A percentile compares a stretch with the other conserved stretches of the same genome.
These are phyloP conservation scores for Eucalyptus cladocalyx DNA, from an alignment of 345 rosid genomes.

Conservation along the genomic window DNA sequence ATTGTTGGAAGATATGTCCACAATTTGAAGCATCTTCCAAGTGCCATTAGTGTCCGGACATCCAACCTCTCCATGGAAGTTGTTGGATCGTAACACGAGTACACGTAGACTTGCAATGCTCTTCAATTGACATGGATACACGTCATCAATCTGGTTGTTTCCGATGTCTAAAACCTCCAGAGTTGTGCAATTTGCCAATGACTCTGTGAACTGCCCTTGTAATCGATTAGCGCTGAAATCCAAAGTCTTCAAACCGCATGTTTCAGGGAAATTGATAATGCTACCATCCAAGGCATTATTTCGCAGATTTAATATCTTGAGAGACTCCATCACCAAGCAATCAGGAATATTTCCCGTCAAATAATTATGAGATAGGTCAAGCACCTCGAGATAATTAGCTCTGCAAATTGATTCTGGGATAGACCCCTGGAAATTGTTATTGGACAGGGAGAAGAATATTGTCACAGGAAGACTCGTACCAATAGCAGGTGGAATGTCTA, in stretches of 20 bases:
- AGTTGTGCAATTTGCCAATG: conserved; percentile 1
- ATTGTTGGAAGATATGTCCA: conserved; percentile 19
- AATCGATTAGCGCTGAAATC: conserved; percentile 14
- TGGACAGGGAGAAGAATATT: neutral
- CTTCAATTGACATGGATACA: conserved; percentile 14
- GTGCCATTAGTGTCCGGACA: neutral
- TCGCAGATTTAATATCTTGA: neutral
- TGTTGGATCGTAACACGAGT: conserved; percentile 15
- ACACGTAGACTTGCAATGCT: conserved; percentile 6
- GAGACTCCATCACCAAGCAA: neutral
- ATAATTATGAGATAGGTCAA: neutral
- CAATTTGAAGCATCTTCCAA: conserved; percentile 24
- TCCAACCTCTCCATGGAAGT: neutral
- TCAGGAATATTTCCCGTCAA: neutral
- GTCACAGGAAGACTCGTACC: too few relatives aligned
- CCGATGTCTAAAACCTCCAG: conserved; percentile 31
- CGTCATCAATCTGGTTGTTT: neutral
- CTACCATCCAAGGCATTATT: neutral
- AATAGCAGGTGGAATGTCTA: neutral
- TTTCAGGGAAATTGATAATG: neutral
- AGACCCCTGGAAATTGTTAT: neutral
- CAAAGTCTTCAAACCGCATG: conserved; percentile 6
- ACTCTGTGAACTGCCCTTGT: conserved; percentile 11
- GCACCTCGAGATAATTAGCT: neutral
- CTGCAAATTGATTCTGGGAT: neutral